Conservation (phyloP, 2,329 filamentous ascomycete species). For the Trichoderma pleuroti region DNA sequence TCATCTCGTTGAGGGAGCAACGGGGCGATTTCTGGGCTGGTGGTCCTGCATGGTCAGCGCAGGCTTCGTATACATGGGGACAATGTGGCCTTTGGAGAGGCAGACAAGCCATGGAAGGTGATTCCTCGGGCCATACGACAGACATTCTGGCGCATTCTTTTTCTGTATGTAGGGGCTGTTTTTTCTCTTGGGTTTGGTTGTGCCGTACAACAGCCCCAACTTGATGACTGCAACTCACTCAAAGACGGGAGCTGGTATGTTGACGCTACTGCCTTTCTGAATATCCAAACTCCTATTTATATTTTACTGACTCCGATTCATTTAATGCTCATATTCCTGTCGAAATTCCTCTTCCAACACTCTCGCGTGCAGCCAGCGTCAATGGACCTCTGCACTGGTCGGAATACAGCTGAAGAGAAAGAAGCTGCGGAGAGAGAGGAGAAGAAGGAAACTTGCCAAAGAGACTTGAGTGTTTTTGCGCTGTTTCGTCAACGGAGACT, state of each 20-base stretch:
- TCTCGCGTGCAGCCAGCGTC: not conserved
- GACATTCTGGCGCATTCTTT: not conserved
- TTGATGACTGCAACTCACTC: not conserved
- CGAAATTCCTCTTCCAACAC: not conserved
- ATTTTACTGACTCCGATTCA: not conserved
- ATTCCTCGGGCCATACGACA: not conserved
- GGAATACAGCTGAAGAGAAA: not conserved
- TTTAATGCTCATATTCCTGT: not conserved
- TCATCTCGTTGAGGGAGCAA: not conserved
- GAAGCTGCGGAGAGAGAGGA: not conserved
- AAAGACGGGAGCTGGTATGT: not conserved
- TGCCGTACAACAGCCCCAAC: not conserved
- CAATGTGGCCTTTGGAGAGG: not conserved
- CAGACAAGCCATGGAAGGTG: not conserved
- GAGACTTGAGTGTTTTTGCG: not conserved
- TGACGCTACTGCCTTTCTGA: not conserved
- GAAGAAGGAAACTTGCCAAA: accelerated
- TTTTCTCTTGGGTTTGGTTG: not conserved
- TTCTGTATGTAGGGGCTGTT: not conserved
- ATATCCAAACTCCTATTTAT: not conserved
- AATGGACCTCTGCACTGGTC: not conserved
- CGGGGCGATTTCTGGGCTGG: not conserved
- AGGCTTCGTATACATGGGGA: not conserved
- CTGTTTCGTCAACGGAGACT: not conserved
- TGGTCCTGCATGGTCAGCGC: not conserved